These are phyloP conservation scores for Neofusicoccum ribis DNA, from an alignment of 2,329 filamentous ascomycete genomes.

Conservation along the genomic window DNA sequence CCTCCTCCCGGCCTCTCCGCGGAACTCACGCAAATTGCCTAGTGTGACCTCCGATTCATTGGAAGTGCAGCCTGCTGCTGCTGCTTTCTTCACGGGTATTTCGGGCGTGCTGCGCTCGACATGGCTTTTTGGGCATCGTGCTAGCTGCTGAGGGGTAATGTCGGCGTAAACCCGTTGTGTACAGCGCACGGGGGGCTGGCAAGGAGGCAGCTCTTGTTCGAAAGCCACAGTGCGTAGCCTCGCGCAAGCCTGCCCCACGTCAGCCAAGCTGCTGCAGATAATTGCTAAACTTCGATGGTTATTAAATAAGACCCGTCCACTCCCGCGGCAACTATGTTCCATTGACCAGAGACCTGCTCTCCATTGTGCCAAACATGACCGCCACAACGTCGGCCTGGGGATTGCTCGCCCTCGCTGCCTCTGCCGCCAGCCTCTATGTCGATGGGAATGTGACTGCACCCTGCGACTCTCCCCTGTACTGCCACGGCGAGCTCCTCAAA, in stretches of 20 bases:
- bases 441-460: slow-evolving; percentile 64
- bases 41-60: too few relatives aligned
- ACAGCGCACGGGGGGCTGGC: not conserved
- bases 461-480: slow-evolving; percentile 69
- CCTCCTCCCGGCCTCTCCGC: not conserved
- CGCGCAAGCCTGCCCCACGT: slow-evolving; percentile 6
- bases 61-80: too few relatives aligned
- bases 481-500: slow-evolving; percentile 63
- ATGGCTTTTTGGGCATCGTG: not conserved
- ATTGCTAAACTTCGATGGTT: not conserved
- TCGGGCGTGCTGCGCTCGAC: too few relatives aligned
- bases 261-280: not conserved
- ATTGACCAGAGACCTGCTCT: not conserved
- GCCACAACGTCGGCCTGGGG: not conserved
- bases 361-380: not conserved
- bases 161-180: not conserved
- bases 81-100: too few relatives aligned
- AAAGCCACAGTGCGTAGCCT: slow-evolving; percentile 2
- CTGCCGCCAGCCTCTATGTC: slow-evolving; percentile 51
- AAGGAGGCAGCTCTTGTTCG: not conserved
- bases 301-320: not conserved
- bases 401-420: not conserved
- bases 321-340: not conserved
- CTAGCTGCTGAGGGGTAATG: not conserved
- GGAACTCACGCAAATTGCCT: not conserved